Percentiles rank a stretch among this genome's conserved stretches.
Evolutionary conservation across 345 rosid species (phyloP).

Genomic region (Psidium guajava): DNA sequence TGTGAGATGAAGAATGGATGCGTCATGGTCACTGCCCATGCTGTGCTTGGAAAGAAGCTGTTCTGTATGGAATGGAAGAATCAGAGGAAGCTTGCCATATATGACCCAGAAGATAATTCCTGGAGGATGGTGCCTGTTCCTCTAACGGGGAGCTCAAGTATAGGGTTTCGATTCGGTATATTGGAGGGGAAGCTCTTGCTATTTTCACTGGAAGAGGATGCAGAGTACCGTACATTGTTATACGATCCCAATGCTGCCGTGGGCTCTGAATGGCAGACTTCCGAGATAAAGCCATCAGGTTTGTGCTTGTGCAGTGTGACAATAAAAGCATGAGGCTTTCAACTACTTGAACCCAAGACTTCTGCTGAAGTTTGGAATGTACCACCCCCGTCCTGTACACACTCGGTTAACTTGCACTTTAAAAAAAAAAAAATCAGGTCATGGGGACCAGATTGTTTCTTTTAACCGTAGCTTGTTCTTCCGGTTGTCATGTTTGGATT

Average conservation of each 20-base stretch:
- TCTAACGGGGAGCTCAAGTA: constrained; percentile 62
- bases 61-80: constrained; percentile 95
- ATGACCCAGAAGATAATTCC: constrained; percentile 49
- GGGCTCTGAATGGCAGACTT: constrained; percentile 69
- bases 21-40: constrained; percentile 96
- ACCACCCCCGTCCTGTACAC: background rate
- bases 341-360: background rate
- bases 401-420: background rate
- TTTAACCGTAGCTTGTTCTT: background rate
- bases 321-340: constrained; percentile 43
- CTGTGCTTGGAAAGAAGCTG: constrained; percentile 68
- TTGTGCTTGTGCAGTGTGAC: constrained; percentile 75
- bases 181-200: constrained; percentile 68
- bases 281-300: constrained; percentile 67
- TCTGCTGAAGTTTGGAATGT: background rate
- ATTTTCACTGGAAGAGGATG: constrained; percentile 50
- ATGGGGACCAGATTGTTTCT: background rate
- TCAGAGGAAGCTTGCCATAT: constrained; percentile 75
- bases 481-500: background rate
- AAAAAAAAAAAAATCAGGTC: background rate
- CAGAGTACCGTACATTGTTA: constrained; percentile 44
- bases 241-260: constrained; percentile 73
- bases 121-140: constrained; percentile 92
- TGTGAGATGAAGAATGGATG: constrained; percentile 77
- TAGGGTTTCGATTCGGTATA: constrained; percentile 72